Conservation (phyloP, 805 yeast genomes). For the Barnettozyma vustinii region DNA sequence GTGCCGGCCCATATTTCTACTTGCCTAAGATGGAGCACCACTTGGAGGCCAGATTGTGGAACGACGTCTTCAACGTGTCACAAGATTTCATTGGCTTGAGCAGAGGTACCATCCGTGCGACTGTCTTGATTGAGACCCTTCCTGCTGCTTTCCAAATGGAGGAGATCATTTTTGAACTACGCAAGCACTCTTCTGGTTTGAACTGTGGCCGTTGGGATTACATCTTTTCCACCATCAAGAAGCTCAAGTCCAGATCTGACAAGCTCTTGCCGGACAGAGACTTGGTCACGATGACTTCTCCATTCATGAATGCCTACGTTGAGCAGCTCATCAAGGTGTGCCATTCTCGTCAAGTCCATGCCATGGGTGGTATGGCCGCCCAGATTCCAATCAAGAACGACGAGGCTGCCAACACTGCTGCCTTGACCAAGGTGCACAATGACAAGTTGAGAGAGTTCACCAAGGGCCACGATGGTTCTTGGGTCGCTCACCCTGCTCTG, state of each 20-base stretch:
- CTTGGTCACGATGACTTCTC: constrained; percentile 74
- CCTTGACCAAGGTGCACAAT: constrained; percentile 65
- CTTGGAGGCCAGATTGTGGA: constrained; percentile 79
- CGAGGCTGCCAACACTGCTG: constrained; percentile 52
- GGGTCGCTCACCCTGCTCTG: constrained; percentile 87
- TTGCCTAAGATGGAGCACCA: constrained; percentile 86
- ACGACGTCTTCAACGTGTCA: constrained; percentile 69
- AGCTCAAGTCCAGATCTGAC: constrained; percentile 59
- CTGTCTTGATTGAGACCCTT: constrained; percentile 75
- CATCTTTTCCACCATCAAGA: constrained; percentile 73
- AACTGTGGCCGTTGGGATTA: constrained; percentile 92
- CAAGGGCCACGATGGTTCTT: constrained; percentile 82
- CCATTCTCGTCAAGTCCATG: constrained; percentile 76
- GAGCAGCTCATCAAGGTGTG: constrained; percentile 66
- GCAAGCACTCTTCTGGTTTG: constrained; percentile 74
- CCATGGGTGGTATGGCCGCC: constrained; percentile 91
- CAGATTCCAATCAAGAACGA: constrained; percentile 79
- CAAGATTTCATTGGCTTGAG: constrained; percentile 66
- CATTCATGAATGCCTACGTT: constrained; percentile 77
- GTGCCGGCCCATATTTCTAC: constrained; percentile 78
- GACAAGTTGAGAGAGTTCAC: constrained; percentile 73
- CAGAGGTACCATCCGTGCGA: constrained; percentile 76
- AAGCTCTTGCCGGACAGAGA: constrained; percentile 75
- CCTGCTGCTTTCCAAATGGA: constrained; percentile 88
- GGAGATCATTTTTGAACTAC: constrained; percentile 71